Percentiles rank a stretch among this genome's conserved stretches.
These are phyloP conservation scores for Mortierella sp. DNA, from an alignment of 371 early-diverging fungal species.

Conservation along the genomic window DNA sequence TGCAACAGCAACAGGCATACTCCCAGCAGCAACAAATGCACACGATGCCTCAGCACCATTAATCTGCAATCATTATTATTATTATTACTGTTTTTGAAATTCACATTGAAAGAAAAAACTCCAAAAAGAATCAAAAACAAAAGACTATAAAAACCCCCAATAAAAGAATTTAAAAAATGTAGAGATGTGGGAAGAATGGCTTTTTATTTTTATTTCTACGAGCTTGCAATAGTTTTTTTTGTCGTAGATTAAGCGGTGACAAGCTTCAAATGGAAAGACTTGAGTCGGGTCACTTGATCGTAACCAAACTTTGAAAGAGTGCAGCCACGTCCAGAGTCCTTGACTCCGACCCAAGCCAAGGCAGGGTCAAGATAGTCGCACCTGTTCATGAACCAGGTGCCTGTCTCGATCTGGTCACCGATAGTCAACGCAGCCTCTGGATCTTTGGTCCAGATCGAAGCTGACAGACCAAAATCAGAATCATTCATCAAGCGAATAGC, in stretches of 20 bases:
- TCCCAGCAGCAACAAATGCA: conserved; percentile 37
- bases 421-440: conserved; percentile 70
- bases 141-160: background rate
- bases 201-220: background rate
- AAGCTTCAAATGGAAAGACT: conserved; percentile 54
- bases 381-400: conserved; percentile 91
- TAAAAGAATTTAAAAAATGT: background rate
- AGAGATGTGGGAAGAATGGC: background rate
- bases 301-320: conserved; percentile 77
- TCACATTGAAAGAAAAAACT: conserved; percentile 6
- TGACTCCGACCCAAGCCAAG: conserved; percentile 86
- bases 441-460: conserved; percentile 85
- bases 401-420: conserved; percentile 80
- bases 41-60: conserved; percentile 15
- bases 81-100: background rate
- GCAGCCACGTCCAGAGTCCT: conserved; percentile 85
- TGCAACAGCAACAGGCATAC: conserved; percentile 32
- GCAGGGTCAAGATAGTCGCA: conserved; percentile 88
- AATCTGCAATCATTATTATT: background rate
- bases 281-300: conserved; percentile 70
- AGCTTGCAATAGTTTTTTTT: background rate
- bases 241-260: conserved; percentile 19
- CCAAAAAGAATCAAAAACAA: background rate
- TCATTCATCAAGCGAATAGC: conserved; percentile 88
- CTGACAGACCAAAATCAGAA: conserved; percentile 86